Evolutionary conservation across 176 grass and related monocot genomes (phyloP).

Genomic region (Raddia guianensis): DNA sequence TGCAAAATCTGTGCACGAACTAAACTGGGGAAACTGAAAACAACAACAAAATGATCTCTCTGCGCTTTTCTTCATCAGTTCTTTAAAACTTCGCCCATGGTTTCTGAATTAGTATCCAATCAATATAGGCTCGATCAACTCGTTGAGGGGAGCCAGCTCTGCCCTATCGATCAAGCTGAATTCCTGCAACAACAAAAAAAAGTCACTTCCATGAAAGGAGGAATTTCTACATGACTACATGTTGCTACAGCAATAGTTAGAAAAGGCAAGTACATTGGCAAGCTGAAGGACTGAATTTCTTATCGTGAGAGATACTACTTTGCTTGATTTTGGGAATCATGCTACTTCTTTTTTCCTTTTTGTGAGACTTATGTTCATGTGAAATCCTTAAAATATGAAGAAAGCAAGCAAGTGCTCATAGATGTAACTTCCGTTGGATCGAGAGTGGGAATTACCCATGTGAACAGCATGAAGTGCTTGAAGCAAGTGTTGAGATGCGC

Average conservation of each 20-base stretch:
- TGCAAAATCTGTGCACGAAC: not conserved
- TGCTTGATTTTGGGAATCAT: not conserved
- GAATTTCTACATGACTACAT: not conserved
- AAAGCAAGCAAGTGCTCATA: not conserved
- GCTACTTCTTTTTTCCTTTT: not conserved
- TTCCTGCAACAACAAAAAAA: conserved; percentile 53
- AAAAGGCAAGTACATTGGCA: conserved; percentile 12
- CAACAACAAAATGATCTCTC: not conserved
- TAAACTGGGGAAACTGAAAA: not conserved
- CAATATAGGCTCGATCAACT: conserved; percentile 74
- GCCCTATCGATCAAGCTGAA: conserved; percentile 74
- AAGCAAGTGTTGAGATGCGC: conserved; percentile 98
- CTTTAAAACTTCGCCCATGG: not conserved
- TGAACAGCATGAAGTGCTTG: conserved; percentile 93
- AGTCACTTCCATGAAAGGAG: not conserved
- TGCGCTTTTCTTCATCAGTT: not conserved
- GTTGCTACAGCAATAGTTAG: not conserved
- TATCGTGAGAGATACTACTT: not conserved
- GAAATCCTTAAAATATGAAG: not conserved
- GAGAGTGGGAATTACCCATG: conserved; percentile 58
- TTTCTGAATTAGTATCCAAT: conserved; percentile 37
- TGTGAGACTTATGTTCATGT: not conserved
- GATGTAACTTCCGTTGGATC: not conserved
- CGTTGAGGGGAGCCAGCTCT: conserved; percentile 80
- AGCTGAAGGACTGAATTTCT: conserved; percentile 23